Evolutionary conservation across 345 rosid species (phyloP), one percentile per base, ranked within the genome.

Genomic region (Hibiscus tridactylites): DNA sequence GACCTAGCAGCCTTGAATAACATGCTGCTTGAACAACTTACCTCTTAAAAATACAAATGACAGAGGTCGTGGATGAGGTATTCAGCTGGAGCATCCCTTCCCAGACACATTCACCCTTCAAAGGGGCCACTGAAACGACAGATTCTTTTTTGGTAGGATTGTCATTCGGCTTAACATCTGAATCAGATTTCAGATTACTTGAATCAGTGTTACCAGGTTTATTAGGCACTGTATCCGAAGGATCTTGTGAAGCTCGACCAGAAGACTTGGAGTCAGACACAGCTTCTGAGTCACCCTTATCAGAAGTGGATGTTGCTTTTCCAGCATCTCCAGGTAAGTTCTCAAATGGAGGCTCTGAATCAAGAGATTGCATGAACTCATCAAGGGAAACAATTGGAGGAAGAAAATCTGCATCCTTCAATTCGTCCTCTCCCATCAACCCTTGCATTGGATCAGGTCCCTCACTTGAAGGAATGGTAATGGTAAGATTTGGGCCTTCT

Each of bases 351-450:
- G 97, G 97, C 77, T 92, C 99, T 2, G 97, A 76, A 81, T 89
- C 83, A 73, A 95, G 88, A 42, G 97, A 92, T 75, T 90, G 88
- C 94, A 95, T 89, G 77, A 91, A 93, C 72, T 90, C 91, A 58
- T 93, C 94, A 52, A 93, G 86, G 35, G 98, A 90, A 42, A 88
- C 96, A 76, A 91, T 91, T 49, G 96, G 92, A 79, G 97, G 92
- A 79, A 90, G 99, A 86, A 87, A 84, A 49, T 83, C 95, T 12
- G 82, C 79, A 74, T 86, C 93, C 71, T 92, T 87, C 81, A 89
- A 67, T 71, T 83, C 93, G 81, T 95, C 91, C 78, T 95, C 99
- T 39, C 81, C 88, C 84, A 90, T 86, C 7, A 90, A 83, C 72
- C 87, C 86, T 73, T 88, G 88, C 84, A 79, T 76, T 29, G 80